Evolutionary conservation across 2,329 filamentous ascomycete genomes (phyloP).

Genomic region (Pestalotiopsis sp.): DNA sequence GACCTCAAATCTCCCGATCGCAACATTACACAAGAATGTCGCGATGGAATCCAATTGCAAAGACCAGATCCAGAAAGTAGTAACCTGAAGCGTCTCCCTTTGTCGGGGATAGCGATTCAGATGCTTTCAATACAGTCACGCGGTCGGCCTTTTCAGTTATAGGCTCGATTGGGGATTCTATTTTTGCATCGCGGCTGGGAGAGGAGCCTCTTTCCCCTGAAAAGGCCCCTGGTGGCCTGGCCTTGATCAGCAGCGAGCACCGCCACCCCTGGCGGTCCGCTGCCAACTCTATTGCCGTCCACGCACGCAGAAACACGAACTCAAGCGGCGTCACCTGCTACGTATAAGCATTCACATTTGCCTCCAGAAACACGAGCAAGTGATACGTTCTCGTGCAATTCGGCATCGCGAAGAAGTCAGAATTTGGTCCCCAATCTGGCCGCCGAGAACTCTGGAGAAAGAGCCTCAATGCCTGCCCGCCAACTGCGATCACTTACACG

Average conservation of each 20-base stretch:
- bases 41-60: not conserved
- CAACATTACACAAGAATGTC: not conserved
- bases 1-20: not conserved
- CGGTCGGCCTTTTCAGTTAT: not conserved
- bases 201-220: slow-evolving; percentile 3
- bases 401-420: not conserved
- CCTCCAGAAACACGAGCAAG: not conserved
- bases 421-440: not conserved
- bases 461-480: not conserved
- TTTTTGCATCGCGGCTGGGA: slow-evolving; percentile 7
- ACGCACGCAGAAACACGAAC: not conserved
- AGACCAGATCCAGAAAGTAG: not conserved
- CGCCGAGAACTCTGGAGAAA: not conserved
- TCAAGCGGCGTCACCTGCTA: not conserved
- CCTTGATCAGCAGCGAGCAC: slow-evolving; percentile 2
- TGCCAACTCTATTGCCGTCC: not conserved
- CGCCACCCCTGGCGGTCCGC: not conserved
- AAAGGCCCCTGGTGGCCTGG: not conserved
- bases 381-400: not conserved
- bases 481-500: not conserved
- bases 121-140: not conserved
- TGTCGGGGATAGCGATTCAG: not conserved
- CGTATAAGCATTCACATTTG: too few relatives aligned
- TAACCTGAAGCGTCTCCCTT: not conserved
- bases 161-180: slow-evolving; percentile 2